Conservation (phyloP, 345 rosid species). For the Ceriops zippeliana region DNA sequence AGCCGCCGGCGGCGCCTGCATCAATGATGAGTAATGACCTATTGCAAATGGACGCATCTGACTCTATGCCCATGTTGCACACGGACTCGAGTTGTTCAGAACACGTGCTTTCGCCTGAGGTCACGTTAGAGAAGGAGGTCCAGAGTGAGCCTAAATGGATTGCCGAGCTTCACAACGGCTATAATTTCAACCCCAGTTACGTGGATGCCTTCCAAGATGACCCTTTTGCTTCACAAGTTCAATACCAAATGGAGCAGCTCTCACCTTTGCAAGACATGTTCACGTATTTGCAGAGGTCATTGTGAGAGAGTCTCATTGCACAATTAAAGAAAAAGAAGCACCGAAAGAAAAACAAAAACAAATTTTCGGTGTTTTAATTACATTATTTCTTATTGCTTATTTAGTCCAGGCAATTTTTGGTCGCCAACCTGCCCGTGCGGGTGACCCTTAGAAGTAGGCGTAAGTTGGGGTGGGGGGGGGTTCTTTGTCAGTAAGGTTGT, state of each 20-base stretch:
- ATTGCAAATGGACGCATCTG: conserved; percentile 45
- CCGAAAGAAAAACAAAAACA: neutral
- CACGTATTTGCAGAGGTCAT: conserved; percentile 25
- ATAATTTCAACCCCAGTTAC: conserved; percentile 37
- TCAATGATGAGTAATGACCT: neutral
- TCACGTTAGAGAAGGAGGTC: conserved; percentile 49
- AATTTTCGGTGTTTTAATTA: neutral
- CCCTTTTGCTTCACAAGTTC: conserved; percentile 40
- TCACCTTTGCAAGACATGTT: conserved; percentile 37
- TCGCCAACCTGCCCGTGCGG: neutral
- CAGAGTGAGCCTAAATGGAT: conserved; percentile 52
- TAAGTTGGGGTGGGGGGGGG: neutral
- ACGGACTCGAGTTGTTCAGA: conserved; percentile 70
- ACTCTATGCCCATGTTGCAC: conserved; percentile 46
- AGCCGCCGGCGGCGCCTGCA: neutral
- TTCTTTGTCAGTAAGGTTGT: neutral
- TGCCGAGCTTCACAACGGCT: conserved; percentile 14
- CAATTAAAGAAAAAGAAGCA: no score
- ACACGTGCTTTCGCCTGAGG: conserved; percentile 57
- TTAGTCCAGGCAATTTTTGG: neutral
- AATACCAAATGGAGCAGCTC: conserved; percentile 41
- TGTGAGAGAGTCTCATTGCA: conserved; percentile 7
- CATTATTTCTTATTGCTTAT: neutral
- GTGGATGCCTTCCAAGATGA: conserved; percentile 44
- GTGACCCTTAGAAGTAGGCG: neutral